These are phyloP conservation scores for Colletotrichum camelliae DNA, from an alignment of 2,329 filamentous ascomycete genomes.

Conservation along the genomic window DNA sequence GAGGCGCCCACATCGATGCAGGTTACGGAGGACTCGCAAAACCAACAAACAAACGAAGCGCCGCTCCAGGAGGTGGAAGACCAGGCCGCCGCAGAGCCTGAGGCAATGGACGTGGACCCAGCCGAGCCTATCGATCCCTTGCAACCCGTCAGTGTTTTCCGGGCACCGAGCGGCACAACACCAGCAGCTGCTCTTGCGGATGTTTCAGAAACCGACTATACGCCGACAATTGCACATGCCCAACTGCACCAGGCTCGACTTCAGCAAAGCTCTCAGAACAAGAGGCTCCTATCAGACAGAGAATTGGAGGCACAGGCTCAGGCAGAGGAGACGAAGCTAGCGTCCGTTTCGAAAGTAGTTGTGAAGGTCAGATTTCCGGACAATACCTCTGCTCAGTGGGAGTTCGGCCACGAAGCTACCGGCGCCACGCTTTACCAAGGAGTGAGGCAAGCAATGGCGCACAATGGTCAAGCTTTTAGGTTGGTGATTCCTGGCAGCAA, in stretches of 20 bases:
- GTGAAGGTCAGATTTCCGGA: conserved; percentile 90
- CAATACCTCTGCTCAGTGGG: conserved; percentile 76
- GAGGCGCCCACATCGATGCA: not conserved
- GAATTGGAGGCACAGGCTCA: conserved; percentile 76
- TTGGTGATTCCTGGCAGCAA: conserved; percentile 68
- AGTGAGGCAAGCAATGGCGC: conserved; percentile 73
- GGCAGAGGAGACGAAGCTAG: conserved; percentile 68
- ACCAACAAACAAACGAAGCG: not conserved
- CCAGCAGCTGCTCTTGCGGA: conserved; percentile 75
- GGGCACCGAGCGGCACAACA: conserved; percentile 75
- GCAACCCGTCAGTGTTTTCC: conserved; percentile 73
- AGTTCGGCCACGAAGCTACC: conserved; percentile 72
- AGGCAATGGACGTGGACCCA: conserved; percentile 33
- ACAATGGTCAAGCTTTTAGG: conserved; percentile 70
- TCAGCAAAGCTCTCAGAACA: conserved; percentile 68
- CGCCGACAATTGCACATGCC: conserved; percentile 76
- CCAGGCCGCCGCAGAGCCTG: not conserved
- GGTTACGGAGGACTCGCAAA: not conserved
- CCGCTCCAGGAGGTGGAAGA: not conserved
- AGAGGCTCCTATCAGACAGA: conserved; percentile 79
- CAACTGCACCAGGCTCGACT: conserved; percentile 76
- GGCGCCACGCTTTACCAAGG: conserved; percentile 76
- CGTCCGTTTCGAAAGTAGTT: conserved; percentile 70
- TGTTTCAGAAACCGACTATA: conserved; percentile 77
- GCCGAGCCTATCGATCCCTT: conserved; percentile 36